These are phyloP conservation scores for Lasiodiplodia gonubiensis DNA, from an alignment of 2,329 filamentous ascomycete species.

Conservation along the genomic window DNA sequence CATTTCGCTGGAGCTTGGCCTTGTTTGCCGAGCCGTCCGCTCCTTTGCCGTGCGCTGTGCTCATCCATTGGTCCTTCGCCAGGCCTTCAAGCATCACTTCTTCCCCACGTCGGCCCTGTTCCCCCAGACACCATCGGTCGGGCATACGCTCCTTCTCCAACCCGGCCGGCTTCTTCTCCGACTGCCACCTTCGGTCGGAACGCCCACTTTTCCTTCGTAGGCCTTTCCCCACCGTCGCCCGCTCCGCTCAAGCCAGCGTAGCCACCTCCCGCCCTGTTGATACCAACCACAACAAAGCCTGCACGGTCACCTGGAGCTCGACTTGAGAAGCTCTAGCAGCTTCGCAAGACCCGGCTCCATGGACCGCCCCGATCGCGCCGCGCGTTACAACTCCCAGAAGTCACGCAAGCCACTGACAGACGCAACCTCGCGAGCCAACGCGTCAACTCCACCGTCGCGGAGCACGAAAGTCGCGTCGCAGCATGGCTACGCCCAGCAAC, in stretches of 20 bases:
- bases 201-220: neutral
- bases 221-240: neutral
- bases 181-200: neutral
- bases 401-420: conserved; percentile 43
- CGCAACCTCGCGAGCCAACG: conserved; percentile 42
- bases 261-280: neutral
- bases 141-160: conserved; percentile 3
- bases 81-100: conserved; percentile 5
- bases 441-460: conserved; percentile 31
- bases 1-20: conserved; percentile 27
- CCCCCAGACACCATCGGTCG: neutral
- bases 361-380: conserved; percentile 35
- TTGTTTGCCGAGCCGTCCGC: conserved; percentile 29
- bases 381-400: conserved; percentile 40
- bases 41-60: conserved; percentile 18
- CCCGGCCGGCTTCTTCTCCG: neutral
- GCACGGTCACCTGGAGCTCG: neutral
- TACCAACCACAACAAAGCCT: neutral
- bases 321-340: neutral
- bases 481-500: conserved; percentile 24
- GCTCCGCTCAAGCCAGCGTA: neutral
- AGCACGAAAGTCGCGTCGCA: conserved; percentile 9
- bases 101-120: conserved; percentile 7
- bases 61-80: conserved; percentile 14
- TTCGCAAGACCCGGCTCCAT: conserved; percentile 33